phyloP scores from a whole-genome alignment of 2,329 filamentous ascomycete species.

The Monilinia fructicola region DNA sequence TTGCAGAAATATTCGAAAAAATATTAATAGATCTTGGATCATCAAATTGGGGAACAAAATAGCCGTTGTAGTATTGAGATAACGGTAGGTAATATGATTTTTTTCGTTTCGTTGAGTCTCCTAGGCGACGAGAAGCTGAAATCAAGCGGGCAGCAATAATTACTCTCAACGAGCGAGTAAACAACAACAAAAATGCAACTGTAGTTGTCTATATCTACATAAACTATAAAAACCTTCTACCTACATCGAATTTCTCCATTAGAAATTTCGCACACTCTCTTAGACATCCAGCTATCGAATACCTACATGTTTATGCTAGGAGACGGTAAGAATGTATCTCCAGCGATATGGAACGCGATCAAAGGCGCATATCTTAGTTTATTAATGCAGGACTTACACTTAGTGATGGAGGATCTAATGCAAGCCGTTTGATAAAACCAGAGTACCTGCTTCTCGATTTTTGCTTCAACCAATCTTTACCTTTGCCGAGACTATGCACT shows the following conservation, averaged over 20 bases:
- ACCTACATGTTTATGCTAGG: background rate
- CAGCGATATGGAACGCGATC: background rate
- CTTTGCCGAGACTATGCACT: background rate
- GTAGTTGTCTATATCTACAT: background rate
- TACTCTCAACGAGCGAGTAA: background rate
- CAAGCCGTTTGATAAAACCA: background rate
- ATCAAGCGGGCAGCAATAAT: background rate
- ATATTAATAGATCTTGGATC: background rate
- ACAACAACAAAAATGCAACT: background rate
- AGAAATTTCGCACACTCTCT: background rate
- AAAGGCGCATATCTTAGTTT: too few relatives aligned
- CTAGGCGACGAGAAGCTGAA: conserved; percentile 3
- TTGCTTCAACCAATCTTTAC: too few relatives aligned
- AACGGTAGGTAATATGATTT: background rate
- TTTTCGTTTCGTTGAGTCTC: background rate
- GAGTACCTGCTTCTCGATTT: background rate
- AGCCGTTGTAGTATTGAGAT: background rate
- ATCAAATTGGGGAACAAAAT: background rate
- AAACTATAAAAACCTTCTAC: background rate
- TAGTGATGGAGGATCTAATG: background rate
- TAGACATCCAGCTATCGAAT: too few relatives aligned
- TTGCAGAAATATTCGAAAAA: background rate
- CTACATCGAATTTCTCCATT: background rate
- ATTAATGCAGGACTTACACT: background rate
- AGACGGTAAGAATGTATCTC: background rate